Evolutionary conservation across 345 rosid species (phyloP).

Genomic region (Mallotus nudiflorus): DNA sequence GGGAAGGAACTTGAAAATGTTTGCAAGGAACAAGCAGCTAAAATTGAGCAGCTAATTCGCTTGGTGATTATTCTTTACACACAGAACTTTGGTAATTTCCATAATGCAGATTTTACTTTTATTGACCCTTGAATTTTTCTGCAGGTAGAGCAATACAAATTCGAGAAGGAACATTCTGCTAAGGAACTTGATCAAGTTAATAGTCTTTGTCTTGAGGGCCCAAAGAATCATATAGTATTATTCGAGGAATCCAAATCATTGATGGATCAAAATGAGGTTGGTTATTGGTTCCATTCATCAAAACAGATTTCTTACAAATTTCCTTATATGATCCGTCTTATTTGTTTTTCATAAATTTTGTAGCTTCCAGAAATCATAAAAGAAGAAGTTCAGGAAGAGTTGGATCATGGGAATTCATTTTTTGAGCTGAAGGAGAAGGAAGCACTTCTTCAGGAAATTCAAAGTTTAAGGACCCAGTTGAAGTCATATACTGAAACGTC

Average conservation of each 20-base stretch:
- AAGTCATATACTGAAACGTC: constrained; percentile 45
- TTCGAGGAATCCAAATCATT: constrained; percentile 31
- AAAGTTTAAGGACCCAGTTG: constrained; percentile 61
- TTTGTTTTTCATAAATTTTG: background rate
- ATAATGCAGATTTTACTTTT: background rate
- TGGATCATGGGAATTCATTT: constrained; percentile 20
- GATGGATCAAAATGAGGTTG: constrained; percentile 40
- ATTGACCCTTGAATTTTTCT: constrained; percentile 26
- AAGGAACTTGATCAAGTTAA: background rate
- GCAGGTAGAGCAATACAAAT: constrained; percentile 63
- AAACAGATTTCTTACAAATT: background rate
- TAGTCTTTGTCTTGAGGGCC: constrained; percentile 9
- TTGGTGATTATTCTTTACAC: constrained; percentile 42
- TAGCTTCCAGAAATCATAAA: constrained; percentile 24
- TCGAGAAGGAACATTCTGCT: constrained; percentile 27
- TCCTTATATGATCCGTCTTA: background rate
- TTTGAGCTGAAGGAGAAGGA: constrained; percentile 67
- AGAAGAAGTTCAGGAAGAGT: constrained; percentile 51
- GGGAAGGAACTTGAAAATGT: constrained; percentile 64
- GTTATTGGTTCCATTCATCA: constrained; percentile 10
- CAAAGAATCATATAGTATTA: constrained; percentile 28
- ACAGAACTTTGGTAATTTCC: background rate
- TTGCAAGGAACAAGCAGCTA: constrained; percentile 74
- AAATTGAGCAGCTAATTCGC: constrained; percentile 64
- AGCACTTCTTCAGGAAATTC: constrained; percentile 76